phyloP scores from a whole-genome alignment of 2,329 filamentous ascomycete species.

The Stemphylium lycopersici region DNA sequence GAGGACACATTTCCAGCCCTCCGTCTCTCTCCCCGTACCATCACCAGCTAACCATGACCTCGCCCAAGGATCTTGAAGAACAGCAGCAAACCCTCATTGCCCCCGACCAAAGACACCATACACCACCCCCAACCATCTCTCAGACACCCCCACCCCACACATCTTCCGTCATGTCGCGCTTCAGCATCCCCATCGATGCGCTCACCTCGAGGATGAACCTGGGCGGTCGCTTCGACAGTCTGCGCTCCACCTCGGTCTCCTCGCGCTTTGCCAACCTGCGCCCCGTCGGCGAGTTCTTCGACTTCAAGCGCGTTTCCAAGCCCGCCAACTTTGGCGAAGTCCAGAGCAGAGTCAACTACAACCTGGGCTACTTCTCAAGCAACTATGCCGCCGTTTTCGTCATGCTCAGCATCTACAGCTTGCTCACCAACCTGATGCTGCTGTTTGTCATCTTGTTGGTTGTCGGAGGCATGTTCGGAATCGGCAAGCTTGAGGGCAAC shows the following conservation, averaged over 20 bases:
- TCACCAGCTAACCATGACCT: slow-evolving; percentile 36
- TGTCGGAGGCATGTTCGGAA: slow-evolving; percentile 84
- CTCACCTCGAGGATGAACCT: slow-evolving; percentile 91
- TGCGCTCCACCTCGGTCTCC: slow-evolving; percentile 78
- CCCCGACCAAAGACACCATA: slow-evolving; percentile 22
- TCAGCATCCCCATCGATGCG: slow-evolving; percentile 90
- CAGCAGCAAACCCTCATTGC: slow-evolving; percentile 35
- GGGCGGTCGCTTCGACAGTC: slow-evolving; percentile 79
- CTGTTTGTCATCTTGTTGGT: slow-evolving; percentile 94
- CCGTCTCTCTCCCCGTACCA: slow-evolving; percentile 9
- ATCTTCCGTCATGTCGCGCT: slow-evolving; percentile 71
- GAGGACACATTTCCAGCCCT: slow-evolving; percentile 40
- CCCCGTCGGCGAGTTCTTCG: slow-evolving; percentile 90
- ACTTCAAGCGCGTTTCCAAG: slow-evolving; percentile 94
- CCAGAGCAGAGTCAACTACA: slow-evolving; percentile 95
- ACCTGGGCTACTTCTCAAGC: slow-evolving; percentile 95
- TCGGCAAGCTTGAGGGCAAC: slow-evolving; percentile 85
- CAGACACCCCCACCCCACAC: slow-evolving; percentile 7
- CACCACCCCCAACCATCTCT: slow-evolving; percentile 3
- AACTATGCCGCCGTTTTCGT: slow-evolving; percentile 95
- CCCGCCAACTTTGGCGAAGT: slow-evolving; percentile 88
- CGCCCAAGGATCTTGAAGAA: slow-evolving; percentile 35
- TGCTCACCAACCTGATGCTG: slow-evolving; percentile 84
- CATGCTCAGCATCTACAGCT: slow-evolving; percentile 94
- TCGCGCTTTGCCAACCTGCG: slow-evolving; percentile 90